Percentiles rank a stretch among this genome's conserved stretches.
phyloP scores from a whole-genome alignment of 202 grass and related monocot species.

The Miscanthus sacchariflorus region DNA sequence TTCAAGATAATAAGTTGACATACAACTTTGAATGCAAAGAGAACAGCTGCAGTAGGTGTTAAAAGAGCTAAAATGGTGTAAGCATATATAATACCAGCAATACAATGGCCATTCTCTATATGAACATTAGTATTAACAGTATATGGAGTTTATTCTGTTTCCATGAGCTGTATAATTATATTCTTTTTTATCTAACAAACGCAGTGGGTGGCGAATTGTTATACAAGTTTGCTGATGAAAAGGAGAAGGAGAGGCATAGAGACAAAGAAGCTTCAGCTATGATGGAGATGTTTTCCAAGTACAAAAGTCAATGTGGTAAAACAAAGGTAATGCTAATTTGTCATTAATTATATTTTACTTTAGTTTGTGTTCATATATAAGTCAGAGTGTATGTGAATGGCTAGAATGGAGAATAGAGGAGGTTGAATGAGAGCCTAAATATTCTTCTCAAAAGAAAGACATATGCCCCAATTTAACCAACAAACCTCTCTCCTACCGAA shows the following conservation, averaged over 20 bases:
- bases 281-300: conserved; percentile 51
- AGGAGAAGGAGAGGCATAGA: conserved; percentile 55
- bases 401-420: no score
- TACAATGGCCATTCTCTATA: neutral
- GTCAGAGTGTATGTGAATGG: neutral
- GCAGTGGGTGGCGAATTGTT: conserved; percentile 53
- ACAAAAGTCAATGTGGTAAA: conserved; percentile 49
- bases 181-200: conserved; percentile 24
- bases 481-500: neutral
- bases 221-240: conserved; percentile 57
- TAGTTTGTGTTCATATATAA: neutral
- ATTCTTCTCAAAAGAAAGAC: neutral
- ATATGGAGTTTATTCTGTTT: neutral
- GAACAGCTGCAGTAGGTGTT: neutral
- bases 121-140: neutral
- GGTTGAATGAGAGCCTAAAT: no score
- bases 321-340: conserved; percentile 49
- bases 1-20: neutral
- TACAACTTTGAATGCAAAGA: neutral
- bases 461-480: no score
- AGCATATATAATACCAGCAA: conserved; percentile 3
- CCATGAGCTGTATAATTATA: conserved; percentile 28
- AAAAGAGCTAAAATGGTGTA: no score
- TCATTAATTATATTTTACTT: conserved; percentile 13
- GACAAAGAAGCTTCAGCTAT: conserved; percentile 45